Evolutionary conservation across 371 early-diverging fungal genomes (phyloP).

Genomic region (Mortierella sp.): DNA sequence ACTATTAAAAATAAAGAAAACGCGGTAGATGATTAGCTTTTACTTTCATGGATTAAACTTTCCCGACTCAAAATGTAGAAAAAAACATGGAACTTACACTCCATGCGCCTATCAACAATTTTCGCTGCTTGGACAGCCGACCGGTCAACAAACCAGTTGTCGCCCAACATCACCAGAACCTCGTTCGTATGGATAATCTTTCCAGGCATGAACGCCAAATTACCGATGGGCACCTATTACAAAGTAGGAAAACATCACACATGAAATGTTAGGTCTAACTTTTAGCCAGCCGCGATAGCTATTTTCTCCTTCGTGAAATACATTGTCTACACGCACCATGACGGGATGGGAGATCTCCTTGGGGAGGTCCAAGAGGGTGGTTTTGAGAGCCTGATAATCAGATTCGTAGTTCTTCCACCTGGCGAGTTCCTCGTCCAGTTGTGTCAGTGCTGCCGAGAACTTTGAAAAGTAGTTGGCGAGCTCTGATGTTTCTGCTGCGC

Average conservation of each 20-base stretch:
- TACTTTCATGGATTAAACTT: not conserved
- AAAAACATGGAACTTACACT: conserved; percentile 62
- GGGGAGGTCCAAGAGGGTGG: conserved; percentile 65
- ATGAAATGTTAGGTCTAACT: not conserved
- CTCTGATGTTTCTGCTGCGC: conserved; percentile 34
- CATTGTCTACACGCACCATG: conserved; percentile 61
- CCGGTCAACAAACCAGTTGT: conserved; percentile 91
- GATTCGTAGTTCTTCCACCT: conserved; percentile 65
- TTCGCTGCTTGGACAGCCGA: conserved; percentile 82
- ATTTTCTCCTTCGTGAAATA: not conserved
- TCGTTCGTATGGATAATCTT: conserved; percentile 91
- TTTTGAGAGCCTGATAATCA: conserved; percentile 71
- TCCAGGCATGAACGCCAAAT: conserved; percentile 92
- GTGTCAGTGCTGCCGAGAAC: conserved; percentile 39
- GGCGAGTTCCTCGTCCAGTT: conserved; percentile 50
- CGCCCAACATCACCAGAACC: conserved; percentile 87
- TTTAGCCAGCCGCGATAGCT: not conserved
- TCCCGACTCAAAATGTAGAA: not conserved
- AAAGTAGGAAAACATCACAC: not conserved
- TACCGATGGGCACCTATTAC: conserved; percentile 82
- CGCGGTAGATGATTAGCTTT: not conserved
- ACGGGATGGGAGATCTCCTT: conserved; percentile 64
- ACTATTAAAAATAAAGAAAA: conserved; percentile 54
- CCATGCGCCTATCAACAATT: conserved; percentile 78
- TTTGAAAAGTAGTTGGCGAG: conserved; percentile 51